These are phyloP conservation scores for Conidiobolus incongruus DNA, from an alignment of 371 early-diverging fungal species.

Conservation along the genomic window DNA sequence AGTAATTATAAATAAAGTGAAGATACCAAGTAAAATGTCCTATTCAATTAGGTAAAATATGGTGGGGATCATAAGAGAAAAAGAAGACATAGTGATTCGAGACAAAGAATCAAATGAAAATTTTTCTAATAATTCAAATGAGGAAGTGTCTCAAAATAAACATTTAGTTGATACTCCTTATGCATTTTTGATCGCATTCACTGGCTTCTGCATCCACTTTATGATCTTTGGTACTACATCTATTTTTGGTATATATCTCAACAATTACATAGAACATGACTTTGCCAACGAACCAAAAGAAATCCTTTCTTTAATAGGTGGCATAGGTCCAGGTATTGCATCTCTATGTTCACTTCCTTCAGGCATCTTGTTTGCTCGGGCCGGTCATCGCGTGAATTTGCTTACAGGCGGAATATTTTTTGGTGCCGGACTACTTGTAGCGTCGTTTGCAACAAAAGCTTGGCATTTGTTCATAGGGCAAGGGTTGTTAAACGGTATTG, in stretches of 20 bases:
- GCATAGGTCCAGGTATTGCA: constrained; percentile 13
- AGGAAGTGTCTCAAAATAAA: too few relatives aligned
- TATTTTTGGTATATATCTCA: constrained; percentile 6
- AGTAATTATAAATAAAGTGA: too few relatives aligned
- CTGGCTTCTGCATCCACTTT: constrained; percentile 11
- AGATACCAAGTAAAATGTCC: too few relatives aligned
- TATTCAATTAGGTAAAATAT: too few relatives aligned
- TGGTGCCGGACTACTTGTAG: constrained; percentile 17
- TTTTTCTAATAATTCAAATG: too few relatives aligned
- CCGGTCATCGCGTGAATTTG: constrained; percentile 16
- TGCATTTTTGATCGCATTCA: constrained; percentile 5
- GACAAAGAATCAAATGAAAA: too few relatives aligned
- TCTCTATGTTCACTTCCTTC: constrained; percentile 15
- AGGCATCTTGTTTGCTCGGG: constrained; percentile 13
- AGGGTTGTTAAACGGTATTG: constrained; percentile 22
- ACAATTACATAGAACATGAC: not conserved
- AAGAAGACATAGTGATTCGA: too few relatives aligned
- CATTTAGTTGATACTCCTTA: too few relatives aligned
- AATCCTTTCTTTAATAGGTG: constrained; percentile 20
- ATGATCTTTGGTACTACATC: constrained; percentile 8
- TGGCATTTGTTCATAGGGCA: constrained; percentile 30
- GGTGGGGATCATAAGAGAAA: too few relatives aligned
- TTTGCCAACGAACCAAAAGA: constrained; percentile 5
- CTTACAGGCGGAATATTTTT: constrained; percentile 11
- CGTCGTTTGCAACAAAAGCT: constrained; percentile 4